phyloP scores from a whole-genome alignment of 345 rosid species.

The Pelargonium nanum region DNA sequence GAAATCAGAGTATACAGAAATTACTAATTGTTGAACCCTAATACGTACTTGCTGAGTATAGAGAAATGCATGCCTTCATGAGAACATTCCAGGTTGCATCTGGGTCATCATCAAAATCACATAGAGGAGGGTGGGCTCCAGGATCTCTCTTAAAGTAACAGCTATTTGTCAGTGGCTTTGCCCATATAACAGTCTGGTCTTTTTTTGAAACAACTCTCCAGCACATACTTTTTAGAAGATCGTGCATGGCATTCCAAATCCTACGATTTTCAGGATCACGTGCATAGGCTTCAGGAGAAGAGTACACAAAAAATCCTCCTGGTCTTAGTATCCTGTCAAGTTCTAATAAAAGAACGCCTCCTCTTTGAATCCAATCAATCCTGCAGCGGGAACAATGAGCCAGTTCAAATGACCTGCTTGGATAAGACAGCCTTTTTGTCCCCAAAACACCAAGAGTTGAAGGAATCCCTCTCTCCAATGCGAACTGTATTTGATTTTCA shows the following conservation, averaged over 20 bases:
- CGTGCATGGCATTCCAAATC: slow-evolving; percentile 73
- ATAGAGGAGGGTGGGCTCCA: slow-evolving; percentile 64
- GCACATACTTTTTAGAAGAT: slow-evolving; percentile 81
- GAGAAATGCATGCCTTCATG: slow-evolving; percentile 85
- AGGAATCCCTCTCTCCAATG: slow-evolving; percentile 90
- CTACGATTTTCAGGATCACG: slow-evolving; percentile 71
- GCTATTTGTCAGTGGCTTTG: slow-evolving; percentile 67
- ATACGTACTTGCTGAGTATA: slow-evolving; percentile 68
- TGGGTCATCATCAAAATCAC: slow-evolving; percentile 61
- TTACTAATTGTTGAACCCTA: too few relatives aligned
- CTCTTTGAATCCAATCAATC: slow-evolving; percentile 96
- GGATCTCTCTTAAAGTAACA: slow-evolving; percentile 69
- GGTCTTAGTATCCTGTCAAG: slow-evolving; percentile 93
- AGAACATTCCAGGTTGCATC: slow-evolving; percentile 81
- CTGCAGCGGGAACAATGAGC: slow-evolving; percentile 96
- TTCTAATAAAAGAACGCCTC: slow-evolving; percentile 79
- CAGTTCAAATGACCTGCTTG: slow-evolving; percentile 88
- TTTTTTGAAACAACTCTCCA: slow-evolving; percentile 66
- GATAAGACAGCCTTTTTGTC: slow-evolving; percentile 91
- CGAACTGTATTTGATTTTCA: slow-evolving; percentile 94
- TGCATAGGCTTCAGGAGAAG: slow-evolving; percentile 96
- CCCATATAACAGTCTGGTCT: slow-evolving; percentile 93
- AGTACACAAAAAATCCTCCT: slow-evolving; percentile 88
- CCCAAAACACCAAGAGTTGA: slow-evolving; percentile 89
- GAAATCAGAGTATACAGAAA: neutral